A percentile compares a stretch with the other conserved stretches of the same genome.
These are phyloP conservation scores for Raphidocelis subcapitata DNA, from an alignment of 139 green algal species.

Conservation along the genomic window DNA sequence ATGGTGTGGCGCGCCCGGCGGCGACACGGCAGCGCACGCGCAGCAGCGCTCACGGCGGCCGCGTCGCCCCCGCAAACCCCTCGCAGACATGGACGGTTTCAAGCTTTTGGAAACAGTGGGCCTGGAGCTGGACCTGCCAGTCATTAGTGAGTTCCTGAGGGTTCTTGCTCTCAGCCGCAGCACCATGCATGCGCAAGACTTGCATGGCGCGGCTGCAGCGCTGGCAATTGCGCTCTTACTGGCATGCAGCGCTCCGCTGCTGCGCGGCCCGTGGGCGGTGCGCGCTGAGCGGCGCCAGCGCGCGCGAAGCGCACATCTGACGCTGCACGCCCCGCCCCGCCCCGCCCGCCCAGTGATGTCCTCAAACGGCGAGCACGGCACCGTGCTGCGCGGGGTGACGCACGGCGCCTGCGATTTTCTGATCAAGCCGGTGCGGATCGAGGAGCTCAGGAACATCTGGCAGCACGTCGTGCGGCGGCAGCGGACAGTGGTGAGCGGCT, in stretches of 20 bases:
- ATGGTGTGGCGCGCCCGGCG: too few relatives aligned
- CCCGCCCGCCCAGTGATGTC: constrained; percentile 88
- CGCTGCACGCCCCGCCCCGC: not conserved
- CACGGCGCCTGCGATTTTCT: constrained; percentile 97
- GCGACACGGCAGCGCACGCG: too few relatives aligned
- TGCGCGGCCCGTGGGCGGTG: too few relatives aligned
- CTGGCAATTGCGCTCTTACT: too few relatives aligned
- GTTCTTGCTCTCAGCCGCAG: too few relatives aligned
- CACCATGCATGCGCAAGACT: too few relatives aligned
- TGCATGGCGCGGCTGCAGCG: too few relatives aligned
- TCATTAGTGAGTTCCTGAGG: constrained; percentile 95
- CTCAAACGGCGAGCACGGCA: constrained; percentile 84
- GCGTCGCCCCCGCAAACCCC: not conserved
- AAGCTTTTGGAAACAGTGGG: constrained; percentile 90
- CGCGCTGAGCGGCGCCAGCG: too few relatives aligned
- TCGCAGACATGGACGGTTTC: constrained; percentile 96
- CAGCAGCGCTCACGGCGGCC: too few relatives aligned
- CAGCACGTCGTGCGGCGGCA: constrained; percentile 91
- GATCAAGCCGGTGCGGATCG: constrained; percentile 95
- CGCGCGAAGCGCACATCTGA: too few relatives aligned
- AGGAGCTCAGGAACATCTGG: constrained; percentile 97
- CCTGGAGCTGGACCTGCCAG: constrained; percentile 91
- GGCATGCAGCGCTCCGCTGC: too few relatives aligned
- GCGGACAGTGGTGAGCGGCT: not conserved
- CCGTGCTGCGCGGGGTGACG: constrained; percentile 91